Base-by-base conservation (phyloP, 169 alveolate genomes). In the Pseudocohnilembus persalinus region DNA sequence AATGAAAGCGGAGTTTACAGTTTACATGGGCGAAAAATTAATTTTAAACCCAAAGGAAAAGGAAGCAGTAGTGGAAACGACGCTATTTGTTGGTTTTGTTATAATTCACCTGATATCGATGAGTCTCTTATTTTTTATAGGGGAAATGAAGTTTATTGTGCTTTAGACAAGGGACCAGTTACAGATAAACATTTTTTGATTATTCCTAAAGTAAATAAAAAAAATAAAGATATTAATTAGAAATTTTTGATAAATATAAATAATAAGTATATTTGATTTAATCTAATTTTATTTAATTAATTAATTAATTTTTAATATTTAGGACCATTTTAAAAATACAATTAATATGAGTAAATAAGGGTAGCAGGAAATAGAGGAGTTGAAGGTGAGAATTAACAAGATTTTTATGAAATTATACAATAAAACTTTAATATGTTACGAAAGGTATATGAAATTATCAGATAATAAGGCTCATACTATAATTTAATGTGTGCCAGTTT, bases 1-100 rank as follows among this genome's bases (percentile, higher is more conserved):
- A 79, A 63, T 64, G 84, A 79, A n/a, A 35, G 76, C n/a, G 84
- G 64, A 34, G 30, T 28, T 0, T 79, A 79, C 27, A 29, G 75
- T 64, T 29, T 79, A 25, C 74, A 49, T 29, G 65, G 49, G 15
- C 30, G 76, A 79, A 79, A 64, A 64, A 79, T 79, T 25, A 79
- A 79, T 29, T 79, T 79, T 63, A 49, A 28, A 28, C 31, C 63
- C 4, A 26, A 64, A 63, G 49, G 49, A 1, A 29, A 63, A 0
- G 20, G n/a, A 28, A 79, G 30, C 16, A 32, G 28, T 0, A 63
- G 11, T 15, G 0, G 49, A 29, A 73, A 35, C 31, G 73, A 29
- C 29, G 29, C 31, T 28, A 6, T 73, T 49, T 79, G 84, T 29
- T 79, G 84, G 84, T 79, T 79, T 63, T 79, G 84, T 29, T 79